A percentile compares a stretch with the other conserved stretches of the same genome.
phyloP scores from a whole-genome alignment of 768 basidiomycete species.

The Tricholoma hemisulphureum region DNA sequence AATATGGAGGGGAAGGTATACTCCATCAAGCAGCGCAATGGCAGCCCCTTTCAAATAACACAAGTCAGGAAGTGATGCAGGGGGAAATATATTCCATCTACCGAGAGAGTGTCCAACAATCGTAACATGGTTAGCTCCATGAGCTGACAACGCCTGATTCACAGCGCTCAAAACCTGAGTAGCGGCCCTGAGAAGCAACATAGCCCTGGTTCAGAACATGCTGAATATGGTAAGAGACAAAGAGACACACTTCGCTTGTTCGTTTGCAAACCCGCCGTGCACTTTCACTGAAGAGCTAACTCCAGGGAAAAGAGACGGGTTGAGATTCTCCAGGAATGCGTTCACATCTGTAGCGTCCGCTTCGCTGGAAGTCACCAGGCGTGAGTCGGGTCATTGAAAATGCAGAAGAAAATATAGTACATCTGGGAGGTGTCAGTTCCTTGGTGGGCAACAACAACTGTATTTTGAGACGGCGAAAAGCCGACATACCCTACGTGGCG shows the following conservation, averaged over 20 bases:
- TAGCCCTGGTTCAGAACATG: neutral
- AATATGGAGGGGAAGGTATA: slow-evolving; percentile 54
- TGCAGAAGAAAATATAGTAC: slow-evolving; percentile 18
- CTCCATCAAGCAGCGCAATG: slow-evolving; percentile 52
- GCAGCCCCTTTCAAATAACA: slow-evolving; percentile 41
- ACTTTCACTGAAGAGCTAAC: slow-evolving; percentile 38
- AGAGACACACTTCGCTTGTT: slow-evolving; percentile 41
- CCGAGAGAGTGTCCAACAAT: slow-evolving; percentile 49
- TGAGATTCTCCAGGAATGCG: slow-evolving; percentile 32
- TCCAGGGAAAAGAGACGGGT: slow-evolving; percentile 50
- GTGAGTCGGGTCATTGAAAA: too few relatives aligned
- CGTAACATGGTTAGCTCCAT: slow-evolving; percentile 37
- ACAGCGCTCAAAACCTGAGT: slow-evolving; percentile 41
- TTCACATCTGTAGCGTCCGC: slow-evolving; percentile 41
- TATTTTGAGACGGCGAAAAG: slow-evolving; percentile 30
- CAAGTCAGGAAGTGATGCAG: neutral
- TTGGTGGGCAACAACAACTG: slow-evolving; percentile 44
- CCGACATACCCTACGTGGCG: slow-evolving; percentile 22
- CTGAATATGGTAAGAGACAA: neutral
- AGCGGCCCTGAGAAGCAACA: slow-evolving; percentile 34
- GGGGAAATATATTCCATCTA: slow-evolving; percentile 2
- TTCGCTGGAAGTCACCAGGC: neutral
- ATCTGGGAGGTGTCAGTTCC: slow-evolving; percentile 39
- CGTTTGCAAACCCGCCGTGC: slow-evolving; percentile 47
- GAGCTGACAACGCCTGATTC: slow-evolving; percentile 30